A percentile compares a stretch with the other conserved stretches of the same genome.
Evolutionary conservation across 139 green algal species (phyloP).

Genomic region (Chloropicon primus): DNA sequence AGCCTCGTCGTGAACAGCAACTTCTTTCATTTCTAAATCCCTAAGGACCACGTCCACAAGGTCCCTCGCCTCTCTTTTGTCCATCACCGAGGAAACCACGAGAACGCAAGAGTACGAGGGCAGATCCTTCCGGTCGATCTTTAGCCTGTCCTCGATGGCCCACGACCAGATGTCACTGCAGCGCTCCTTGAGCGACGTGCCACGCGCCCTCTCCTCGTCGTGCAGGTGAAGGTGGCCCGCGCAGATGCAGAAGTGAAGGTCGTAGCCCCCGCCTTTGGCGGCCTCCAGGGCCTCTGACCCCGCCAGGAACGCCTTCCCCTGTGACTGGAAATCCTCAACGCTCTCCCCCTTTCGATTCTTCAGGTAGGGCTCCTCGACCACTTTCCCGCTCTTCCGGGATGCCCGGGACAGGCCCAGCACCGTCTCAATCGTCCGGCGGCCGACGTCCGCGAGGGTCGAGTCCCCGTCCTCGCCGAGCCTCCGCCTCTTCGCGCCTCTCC

Average conservation of each 20-base stretch:
- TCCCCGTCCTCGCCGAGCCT: not conserved
- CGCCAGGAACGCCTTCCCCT: not conserved
- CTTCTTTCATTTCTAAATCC: not conserved
- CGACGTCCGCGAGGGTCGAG: not conserved
- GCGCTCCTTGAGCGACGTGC: not conserved
- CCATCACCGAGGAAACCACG: not conserved
- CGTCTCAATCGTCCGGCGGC: not conserved
- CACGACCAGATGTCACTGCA: not conserved
- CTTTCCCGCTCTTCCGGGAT: not conserved
- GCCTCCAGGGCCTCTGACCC: not conserved
- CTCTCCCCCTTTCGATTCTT: too few relatives aligned
- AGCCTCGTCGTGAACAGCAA: not conserved
- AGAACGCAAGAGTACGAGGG: not conserved
- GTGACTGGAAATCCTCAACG: too few relatives aligned
- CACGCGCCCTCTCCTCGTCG: not conserved
- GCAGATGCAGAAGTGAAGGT: not conserved
- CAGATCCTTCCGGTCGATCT: not conserved
- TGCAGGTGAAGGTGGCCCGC: not conserved
- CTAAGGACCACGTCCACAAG: not conserved
- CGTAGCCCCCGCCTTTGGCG: not conserved
- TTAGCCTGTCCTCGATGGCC: not conserved
- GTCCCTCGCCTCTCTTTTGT: not conserved
- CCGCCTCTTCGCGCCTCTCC: not conserved
- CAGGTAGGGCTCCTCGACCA: not conserved
- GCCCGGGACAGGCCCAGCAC: not conserved